Evolutionary conservation across 1,284 basidiomycete genomes (phyloP), one percentile per base, ranked within the genome.

Genomic region (Malassezia obtusa): DNA sequence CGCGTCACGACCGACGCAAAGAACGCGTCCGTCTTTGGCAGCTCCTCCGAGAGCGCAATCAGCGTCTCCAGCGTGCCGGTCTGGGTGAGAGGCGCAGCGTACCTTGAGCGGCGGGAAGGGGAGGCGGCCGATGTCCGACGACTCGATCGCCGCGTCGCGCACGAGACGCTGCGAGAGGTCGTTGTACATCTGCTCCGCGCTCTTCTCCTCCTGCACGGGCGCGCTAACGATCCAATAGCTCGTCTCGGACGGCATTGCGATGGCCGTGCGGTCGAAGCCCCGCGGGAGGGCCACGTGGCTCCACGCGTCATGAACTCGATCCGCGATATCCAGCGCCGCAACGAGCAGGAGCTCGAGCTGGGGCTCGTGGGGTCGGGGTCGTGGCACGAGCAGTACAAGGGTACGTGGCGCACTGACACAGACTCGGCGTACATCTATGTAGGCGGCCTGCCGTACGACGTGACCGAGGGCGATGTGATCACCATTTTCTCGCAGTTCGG

Each of bases 401-500:
- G 84, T 83, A 50, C 43, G 79, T 70, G 10, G 31, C 63, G 53
- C 28, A 24, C 3, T 15, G 32, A 28, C 24, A 8, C 64, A 84
- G 91, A 95, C 75, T 95, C 90, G 48, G 92, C 92, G 1, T 95
- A 96, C 76, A 79, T 98, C 62, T 94, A 88, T 72, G 79, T 90
- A 51, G 91, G 92, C 41, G 69, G 65, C 11, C 63, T 69, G 2
- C 65, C 64, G 21, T 60, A 61, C 45, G 66, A 63, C 57, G 78
- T 98, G 47, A 95, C 92, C 1, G 94, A 99, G 76, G 94, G 94
- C 57, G 94, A 99, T 74, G 89, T 98, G 22, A 87, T 98, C 62
- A 84, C 90, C 15, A 90, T 98, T 62, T 92, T 96, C 77, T 96
- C 91, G 12, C 94, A 99, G 75, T 96, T 86, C 76, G 92, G 92